Base-by-base conservation (phyloP, 352 stramenopile species). In the Phytophthora parvispora region DNA sequence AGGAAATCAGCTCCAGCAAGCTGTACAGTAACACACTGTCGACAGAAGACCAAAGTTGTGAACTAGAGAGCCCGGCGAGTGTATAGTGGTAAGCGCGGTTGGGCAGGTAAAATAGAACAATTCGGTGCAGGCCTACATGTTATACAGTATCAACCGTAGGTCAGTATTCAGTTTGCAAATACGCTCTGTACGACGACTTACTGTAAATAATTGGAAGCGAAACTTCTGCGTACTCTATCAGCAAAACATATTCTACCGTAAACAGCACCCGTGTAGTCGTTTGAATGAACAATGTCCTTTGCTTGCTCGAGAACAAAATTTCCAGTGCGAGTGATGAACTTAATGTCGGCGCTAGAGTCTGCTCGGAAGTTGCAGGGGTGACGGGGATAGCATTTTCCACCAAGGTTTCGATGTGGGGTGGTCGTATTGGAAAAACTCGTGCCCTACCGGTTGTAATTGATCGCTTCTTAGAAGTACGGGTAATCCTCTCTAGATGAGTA, bases 191-290 rank as follows among this genome's bases (percentile, higher is more conserved):
- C 4, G 32, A 38, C 15, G 32, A 38, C 32, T 38, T 12, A 38
- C 3, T 38, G 12, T 42, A 42, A 18, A 45, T 45, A 20, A 45
- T 45, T n/a, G 38, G 38, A 5, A 45, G 38, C 38, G 16, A 45
- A 20, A 45, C 38, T 45, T 45, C 36, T 20, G 38, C 38, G 38
- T 45, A 45, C 38, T 45, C 38, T 15, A 45, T 45, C 12, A 24
- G 25, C 62, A 50, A 18, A 50, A 22, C 34, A 25, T 53, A 34
- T 4, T 54, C 24, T 54, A 79, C 69, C 28, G 43, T 79, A 79
- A 18, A 84, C 57, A 20, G 63, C 15, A 45, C 16, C n/a, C 38
- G 18, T 18, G 4, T 45, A 7, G 38, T 45, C 16, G 38, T 45
- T n/a, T 45, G 16, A 9, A 24, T 45, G 16, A 45, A 45, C 12